Percentiles rank a stretch among this genome's conserved stretches.
Evolutionary conservation across 179 eudicot species (phyloP).

Genomic region (Actinidia chinensis): DNA sequence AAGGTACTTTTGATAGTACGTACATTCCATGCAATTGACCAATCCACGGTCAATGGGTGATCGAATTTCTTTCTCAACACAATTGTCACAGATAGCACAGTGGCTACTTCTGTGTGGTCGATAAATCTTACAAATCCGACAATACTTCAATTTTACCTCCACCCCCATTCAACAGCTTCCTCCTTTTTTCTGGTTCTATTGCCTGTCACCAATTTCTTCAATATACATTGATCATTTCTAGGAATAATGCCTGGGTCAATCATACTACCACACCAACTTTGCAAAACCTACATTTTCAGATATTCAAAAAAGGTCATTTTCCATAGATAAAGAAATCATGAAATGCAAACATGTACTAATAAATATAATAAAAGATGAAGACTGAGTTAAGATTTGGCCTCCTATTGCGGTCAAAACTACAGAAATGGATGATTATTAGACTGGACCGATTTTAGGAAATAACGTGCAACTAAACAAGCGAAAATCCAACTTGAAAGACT

Average conservation of each 20-base stretch:
- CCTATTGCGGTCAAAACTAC: constrained; percentile 15
- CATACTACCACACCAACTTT: constrained; percentile 26
- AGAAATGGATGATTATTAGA: neutral
- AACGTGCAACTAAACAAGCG: constrained; percentile 17
- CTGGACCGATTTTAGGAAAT: constrained; percentile 5
- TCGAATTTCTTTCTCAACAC: constrained; percentile 70
- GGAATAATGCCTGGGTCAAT: constrained; percentile 38
- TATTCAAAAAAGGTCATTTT: neutral
- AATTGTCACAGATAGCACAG: constrained; percentile 67
- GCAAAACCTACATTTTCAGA: constrained; percentile 21
- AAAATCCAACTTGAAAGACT: constrained; percentile 29
- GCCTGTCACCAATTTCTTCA: constrained; percentile 7
- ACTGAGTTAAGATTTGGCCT: neutral
- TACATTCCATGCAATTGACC: constrained; percentile 76
- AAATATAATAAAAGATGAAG: neutral
- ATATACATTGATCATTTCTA: neutral
- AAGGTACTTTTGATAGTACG: no score
- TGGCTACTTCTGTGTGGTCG: constrained; percentile 73
- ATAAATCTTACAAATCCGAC: constrained; percentile 55
- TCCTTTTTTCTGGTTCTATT: constrained; percentile 4
- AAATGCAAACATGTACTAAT: no score
- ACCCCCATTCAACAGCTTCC: constrained; percentile 40
- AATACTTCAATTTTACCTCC: constrained; percentile 55
- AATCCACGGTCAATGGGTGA: constrained; percentile 81
- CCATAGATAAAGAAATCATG: neutral